These are phyloP conservation scores for Aspergillus luchuensis DNA, from an alignment of 2,329 filamentous ascomycete species.

Conservation along the genomic window DNA sequence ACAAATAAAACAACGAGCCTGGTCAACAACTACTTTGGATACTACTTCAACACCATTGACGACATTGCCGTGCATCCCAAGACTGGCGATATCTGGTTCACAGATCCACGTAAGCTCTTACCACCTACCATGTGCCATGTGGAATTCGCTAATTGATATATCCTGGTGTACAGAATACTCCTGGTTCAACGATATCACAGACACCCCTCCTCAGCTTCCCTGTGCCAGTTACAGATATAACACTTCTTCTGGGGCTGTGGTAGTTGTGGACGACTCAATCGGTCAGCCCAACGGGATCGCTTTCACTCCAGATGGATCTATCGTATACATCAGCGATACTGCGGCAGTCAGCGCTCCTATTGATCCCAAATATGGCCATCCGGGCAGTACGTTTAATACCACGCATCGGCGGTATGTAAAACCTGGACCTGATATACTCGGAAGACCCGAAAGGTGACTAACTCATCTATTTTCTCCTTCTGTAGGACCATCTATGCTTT, in stretches of 20 bases:
- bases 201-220: slow-evolving; percentile 38
- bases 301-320: slow-evolving; percentile 47
- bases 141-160: too few species aligned
- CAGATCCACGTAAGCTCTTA: slow-evolving; percentile 43
- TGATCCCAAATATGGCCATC: slow-evolving; percentile 25
- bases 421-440: background rate
- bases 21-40: slow-evolving; percentile 52
- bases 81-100: slow-evolving; percentile 54
- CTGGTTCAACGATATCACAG: slow-evolving; percentile 40
- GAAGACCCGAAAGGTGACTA: background rate
- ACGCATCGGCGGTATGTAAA: slow-evolving; percentile 25
- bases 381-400: slow-evolving; percentile 33
- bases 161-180: slow-evolving; percentile 30
- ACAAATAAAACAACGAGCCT: slow-evolving; percentile 47
- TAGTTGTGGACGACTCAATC: slow-evolving; percentile 46
- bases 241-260: slow-evolving; percentile 43
- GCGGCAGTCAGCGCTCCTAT: slow-evolving; percentile 28
- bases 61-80: slow-evolving; percentile 40
- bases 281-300: slow-evolving; percentile 50
- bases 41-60: slow-evolving; percentile 23
- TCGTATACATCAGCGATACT: slow-evolving; percentile 51
- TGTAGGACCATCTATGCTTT: slow-evolving; percentile 43
- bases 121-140: background rate
- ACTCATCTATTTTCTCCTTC: background rate
- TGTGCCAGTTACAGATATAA: slow-evolving; percentile 47